Percentiles rank a stretch among this genome's conserved stretches.
These are phyloP conservation scores for Boletus barrowsii DNA, from an alignment of 768 basidiomycete genomes.

Conservation along the genomic window DNA sequence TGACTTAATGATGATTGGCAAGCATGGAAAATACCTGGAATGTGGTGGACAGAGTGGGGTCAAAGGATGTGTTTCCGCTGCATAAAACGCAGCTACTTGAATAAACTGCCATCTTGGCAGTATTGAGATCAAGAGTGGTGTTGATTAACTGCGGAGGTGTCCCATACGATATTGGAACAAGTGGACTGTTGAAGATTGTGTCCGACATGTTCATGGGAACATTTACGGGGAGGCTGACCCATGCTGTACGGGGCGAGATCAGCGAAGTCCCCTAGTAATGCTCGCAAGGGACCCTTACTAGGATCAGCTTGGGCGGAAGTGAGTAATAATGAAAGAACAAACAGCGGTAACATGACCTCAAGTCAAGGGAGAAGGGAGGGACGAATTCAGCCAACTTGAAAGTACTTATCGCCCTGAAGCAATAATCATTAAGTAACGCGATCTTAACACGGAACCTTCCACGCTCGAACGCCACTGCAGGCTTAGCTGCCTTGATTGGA, in stretches of 20 bases:
- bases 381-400: too few species aligned
- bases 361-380: neutral
- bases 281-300: neutral
- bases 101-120: constrained; percentile 18
- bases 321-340: neutral
- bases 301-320: neutral
- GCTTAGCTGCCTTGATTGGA: too few species aligned
- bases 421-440: too few species aligned
- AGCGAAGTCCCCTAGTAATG: neutral
- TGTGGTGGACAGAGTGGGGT: constrained; percentile 13
- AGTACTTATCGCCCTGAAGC: too few species aligned
- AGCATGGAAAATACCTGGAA: constrained; percentile 11
- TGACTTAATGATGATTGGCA: neutral
- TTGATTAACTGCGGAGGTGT: constrained; percentile 17
- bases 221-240: constrained; percentile 15
- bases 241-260: constrained; percentile 4
- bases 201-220: constrained; percentile 12
- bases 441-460: too few species aligned
- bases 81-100: constrained; percentile 23
- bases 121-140: constrained; percentile 17
- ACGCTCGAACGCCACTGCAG: too few species aligned
- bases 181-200: constrained; percentile 11
- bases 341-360: neutral
- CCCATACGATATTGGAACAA: constrained; percentile 15
- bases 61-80: constrained; percentile 16